A percentile compares a stretch with the other conserved stretches of the same genome.
phyloP scores from a whole-genome alignment of 805 yeast genomes.

The Wickerhamomyces rabaulensis region DNA sequence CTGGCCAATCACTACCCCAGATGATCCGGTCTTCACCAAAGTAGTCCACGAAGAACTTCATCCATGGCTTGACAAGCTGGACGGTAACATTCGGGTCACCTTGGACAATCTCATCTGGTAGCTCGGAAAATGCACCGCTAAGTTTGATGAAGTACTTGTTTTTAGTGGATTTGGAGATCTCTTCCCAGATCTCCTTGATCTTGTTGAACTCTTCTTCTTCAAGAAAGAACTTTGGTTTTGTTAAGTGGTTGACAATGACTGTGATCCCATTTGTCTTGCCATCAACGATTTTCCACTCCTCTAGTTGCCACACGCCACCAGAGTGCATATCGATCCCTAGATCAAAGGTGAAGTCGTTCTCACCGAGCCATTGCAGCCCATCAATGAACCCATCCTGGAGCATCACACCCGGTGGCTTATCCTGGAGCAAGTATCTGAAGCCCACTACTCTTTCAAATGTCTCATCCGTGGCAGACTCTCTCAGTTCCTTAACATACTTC shows the following conservation, averaged over 20 bases:
- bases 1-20: constrained; percentile 45
- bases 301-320: constrained; percentile 36
- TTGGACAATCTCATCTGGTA: constrained; percentile 19
- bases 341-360: constrained; percentile 31
- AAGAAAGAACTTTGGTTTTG: constrained; percentile 32
- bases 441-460: constrained; percentile 28
- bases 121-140: constrained; percentile 38
- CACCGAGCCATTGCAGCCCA: constrained; percentile 30
- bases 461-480: constrained; percentile 10
- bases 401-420: constrained; percentile 35
- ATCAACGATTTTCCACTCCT: constrained; percentile 30
- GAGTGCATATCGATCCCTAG: constrained; percentile 36
- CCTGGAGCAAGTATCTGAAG: constrained; percentile 38
- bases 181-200: constrained; percentile 23
- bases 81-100: constrained; percentile 13
- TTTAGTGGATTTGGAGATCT: constrained; percentile 10
- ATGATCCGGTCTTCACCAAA: constrained; percentile 30
- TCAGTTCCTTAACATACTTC: constrained; percentile 15
- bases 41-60: constrained; percentile 22
- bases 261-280: constrained; percentile 24
- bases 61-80: constrained; percentile 28
- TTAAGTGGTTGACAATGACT: constrained; percentile 37
- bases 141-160: constrained; percentile 31
- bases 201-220: constrained; percentile 8
- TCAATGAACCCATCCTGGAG: constrained; percentile 24